These are phyloP conservation scores for Chenopodium quinoa DNA, from an alignment of 148 eudicot genomes.

Conservation along the genomic window DNA sequence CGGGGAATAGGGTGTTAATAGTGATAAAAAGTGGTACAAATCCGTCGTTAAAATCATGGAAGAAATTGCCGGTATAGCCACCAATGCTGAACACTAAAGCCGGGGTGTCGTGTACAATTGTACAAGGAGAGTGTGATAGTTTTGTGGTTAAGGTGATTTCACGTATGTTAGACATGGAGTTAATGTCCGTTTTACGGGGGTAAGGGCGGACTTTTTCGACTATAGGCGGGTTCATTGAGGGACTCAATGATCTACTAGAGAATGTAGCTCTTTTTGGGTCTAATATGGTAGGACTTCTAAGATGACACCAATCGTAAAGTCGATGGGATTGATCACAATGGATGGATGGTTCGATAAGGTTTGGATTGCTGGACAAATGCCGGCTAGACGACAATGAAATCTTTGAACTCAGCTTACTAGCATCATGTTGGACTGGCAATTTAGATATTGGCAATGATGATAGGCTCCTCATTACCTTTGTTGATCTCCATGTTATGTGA, in stretches of 20 bases:
- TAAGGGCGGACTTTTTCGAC: conserved; percentile 34
- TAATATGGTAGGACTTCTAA: conserved; percentile 25
- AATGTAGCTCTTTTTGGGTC: conserved; percentile 29
- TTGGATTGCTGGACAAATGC: conserved; percentile 12
- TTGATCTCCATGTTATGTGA: conserved; percentile 10
- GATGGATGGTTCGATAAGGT: conserved; percentile 12
- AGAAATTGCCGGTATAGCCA: conserved; percentile 50
- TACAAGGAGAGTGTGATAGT: conserved; percentile 23
- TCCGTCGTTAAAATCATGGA: conserved; percentile 57
- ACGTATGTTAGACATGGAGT: conserved; percentile 35
- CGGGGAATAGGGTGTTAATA: conserved; percentile 37
- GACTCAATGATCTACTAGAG: conserved; percentile 19
- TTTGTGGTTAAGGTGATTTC: conserved; percentile 42
- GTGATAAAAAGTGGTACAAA: conserved; percentile 52
- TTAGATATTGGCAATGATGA: conserved; percentile 14
- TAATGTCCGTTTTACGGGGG: conserved; percentile 42
- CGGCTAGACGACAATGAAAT: conserved; percentile 8
- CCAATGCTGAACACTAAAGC: conserved; percentile 51
- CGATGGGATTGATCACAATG: conserved; percentile 32
- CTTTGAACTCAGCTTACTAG: neutral
- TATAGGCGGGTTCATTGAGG: conserved; percentile 11
- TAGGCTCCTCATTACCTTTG: conserved; percentile 1
- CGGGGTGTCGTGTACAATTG: conserved; percentile 36
- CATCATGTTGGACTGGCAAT: neutral
- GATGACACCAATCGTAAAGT: conserved; percentile 38